A percentile compares a stretch with the other conserved stretches of the same genome.
Evolutionary conservation across 2,329 filamentous ascomycete species (phyloP).

Genomic region (Akanthomyces muscarius): DNA sequence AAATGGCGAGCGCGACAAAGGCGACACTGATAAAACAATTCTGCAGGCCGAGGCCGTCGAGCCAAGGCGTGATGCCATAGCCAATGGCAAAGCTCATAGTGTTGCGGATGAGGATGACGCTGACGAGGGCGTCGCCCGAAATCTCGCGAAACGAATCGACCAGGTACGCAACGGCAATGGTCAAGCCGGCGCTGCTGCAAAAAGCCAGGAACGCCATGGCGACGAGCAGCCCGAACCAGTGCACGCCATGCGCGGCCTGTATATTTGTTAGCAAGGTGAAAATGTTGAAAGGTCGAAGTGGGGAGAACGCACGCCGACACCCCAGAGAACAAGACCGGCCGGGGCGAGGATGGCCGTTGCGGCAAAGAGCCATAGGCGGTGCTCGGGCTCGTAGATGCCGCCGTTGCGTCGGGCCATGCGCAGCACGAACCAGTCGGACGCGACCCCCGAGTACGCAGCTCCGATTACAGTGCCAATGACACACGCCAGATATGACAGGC

Average conservation of each 20-base stretch:
- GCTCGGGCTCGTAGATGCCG: conserved; percentile 39
- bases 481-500: conserved; percentile 36
- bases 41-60: conserved; percentile 37
- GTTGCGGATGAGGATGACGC: conserved; percentile 37
- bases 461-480: conserved; percentile 32
- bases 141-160: conserved; percentile 40
- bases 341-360: conserved; percentile 30
- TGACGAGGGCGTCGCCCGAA: conserved; percentile 36
- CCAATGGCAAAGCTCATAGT: conserved; percentile 35
- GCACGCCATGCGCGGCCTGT: conserved; percentile 32
- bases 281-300: neutral
- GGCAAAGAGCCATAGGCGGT: conserved; percentile 38
- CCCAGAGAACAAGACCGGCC: conserved; percentile 30
- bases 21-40: conserved; percentile 41
- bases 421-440: conserved; percentile 37
- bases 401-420: conserved; percentile 37
- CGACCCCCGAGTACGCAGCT: conserved; percentile 28
- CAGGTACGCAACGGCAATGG: conserved; percentile 37
- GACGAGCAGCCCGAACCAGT: conserved; percentile 40
- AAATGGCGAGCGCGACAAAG: conserved; percentile 36
- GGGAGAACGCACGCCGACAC: conserved; percentile 26
- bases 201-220: conserved; percentile 36
- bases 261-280: neutral
- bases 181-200: conserved; percentile 32
- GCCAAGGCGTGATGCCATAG: conserved; percentile 43